Evolutionary conservation across 1,284 basidiomycete species (phyloP).

Genomic region (Cryptococcus depauperatus): DNA sequence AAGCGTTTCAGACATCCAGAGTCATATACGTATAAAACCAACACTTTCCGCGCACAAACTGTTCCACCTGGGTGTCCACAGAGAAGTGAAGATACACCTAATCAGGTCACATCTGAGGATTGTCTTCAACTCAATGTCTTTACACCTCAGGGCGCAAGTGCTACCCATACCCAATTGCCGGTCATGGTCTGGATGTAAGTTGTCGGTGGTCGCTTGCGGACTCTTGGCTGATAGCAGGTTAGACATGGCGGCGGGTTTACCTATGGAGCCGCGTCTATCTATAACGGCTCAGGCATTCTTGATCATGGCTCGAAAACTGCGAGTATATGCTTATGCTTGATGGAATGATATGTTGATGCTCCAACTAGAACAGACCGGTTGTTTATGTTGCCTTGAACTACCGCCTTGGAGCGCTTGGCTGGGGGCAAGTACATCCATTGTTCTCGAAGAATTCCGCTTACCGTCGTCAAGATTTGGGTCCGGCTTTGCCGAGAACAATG

Average conservation of each 20-base stretch:
- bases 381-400: conserved; percentile 47
- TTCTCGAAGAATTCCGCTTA: neutral
- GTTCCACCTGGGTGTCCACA: conserved; percentile 34
- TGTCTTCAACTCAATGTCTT: conserved; percentile 46
- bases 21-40: conserved; percentile 14
- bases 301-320: conserved; percentile 7
- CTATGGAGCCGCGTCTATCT: conserved; percentile 16
- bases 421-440: conserved; percentile 8
- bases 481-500: conserved; percentile 31
- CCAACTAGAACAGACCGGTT: conserved; percentile 31
- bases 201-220: neutral
- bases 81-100: conserved; percentile 15
- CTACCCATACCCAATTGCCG: conserved; percentile 25
- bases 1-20: conserved; percentile 10
- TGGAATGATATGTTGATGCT: neutral
- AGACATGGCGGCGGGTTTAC: conserved; percentile 40
- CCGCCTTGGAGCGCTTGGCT: conserved; percentile 48
- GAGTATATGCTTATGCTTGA: neutral
- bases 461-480: conserved; percentile 15
- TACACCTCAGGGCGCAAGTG: conserved; percentile 19
- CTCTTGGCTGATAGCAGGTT: conserved; percentile 1
- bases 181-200: conserved; percentile 36
- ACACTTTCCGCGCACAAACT: conserved; percentile 21
- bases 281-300: conserved; percentile 20
- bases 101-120: conserved; percentile 35